Conservation (phyloP, 2,329 filamentous ascomycete genomes). For the Colletotrichum lupini region DNA sequence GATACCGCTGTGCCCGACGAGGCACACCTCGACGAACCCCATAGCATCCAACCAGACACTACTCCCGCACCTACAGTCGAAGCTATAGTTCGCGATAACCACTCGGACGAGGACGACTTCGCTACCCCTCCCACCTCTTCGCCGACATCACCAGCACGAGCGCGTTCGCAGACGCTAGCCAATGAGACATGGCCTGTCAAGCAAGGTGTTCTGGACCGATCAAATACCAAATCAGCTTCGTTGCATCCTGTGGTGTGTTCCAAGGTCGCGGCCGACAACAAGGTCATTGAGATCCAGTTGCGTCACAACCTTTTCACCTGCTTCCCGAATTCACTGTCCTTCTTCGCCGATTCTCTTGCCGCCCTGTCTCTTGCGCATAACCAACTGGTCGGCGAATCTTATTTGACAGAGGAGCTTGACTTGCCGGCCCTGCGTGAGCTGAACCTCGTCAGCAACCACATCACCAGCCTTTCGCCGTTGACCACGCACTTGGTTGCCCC, state of each 20-base stretch:
- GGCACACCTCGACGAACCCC: conserved; percentile 39
- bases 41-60: conserved; percentile 13
- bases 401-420: conserved; percentile 73
- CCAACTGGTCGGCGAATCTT: conserved; percentile 71
- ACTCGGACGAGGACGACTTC: conserved; percentile 66
- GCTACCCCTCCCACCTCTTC: conserved; percentile 67
- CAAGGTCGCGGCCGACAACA: conserved; percentile 63
- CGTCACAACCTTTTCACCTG: conserved; percentile 80
- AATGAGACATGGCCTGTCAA: conserved; percentile 66
- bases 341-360: conserved; percentile 77
- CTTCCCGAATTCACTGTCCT: conserved; percentile 77
- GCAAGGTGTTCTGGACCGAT: conserved; percentile 73
- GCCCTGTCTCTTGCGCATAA: conserved; percentile 82
- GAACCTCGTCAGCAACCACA: conserved; percentile 78
- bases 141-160: conserved; percentile 60
- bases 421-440: conserved; percentile 82
- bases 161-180: conserved; percentile 59
- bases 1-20: conserved; percentile 36
- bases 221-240: conserved; percentile 71
- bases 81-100: conserved; percentile 54
- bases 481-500: conserved; percentile 77
- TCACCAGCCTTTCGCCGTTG: conserved; percentile 76
- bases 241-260: conserved; percentile 69
- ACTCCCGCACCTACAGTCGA: conserved; percentile 25
- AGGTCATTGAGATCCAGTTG: conserved; percentile 70